Percentiles rank a stretch among this genome's conserved stretches.
These are phyloP conservation scores for Steccherinum ochraceum DNA, from an alignment of 768 basidiomycete species.

Conservation along the genomic window DNA sequence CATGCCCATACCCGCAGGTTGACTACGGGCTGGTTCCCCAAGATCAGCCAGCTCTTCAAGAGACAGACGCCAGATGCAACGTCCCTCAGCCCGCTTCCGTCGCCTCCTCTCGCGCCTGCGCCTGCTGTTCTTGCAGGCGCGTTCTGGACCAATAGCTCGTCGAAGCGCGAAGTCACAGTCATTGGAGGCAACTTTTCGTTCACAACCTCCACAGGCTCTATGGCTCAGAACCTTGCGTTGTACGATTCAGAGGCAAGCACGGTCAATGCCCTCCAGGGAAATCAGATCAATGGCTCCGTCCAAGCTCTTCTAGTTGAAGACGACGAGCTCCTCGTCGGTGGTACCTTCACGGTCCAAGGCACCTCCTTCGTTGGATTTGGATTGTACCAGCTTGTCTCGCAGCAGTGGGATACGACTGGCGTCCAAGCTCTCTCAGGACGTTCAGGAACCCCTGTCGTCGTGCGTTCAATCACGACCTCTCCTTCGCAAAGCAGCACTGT, in stretches of 20 bases:
- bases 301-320: slow-evolving; percentile 66
- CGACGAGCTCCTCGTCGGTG: slow-evolving; percentile 75
- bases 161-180: slow-evolving; percentile 59
- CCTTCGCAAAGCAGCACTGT: slow-evolving; percentile 53
- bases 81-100: slow-evolving; percentile 46
- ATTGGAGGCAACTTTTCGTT: slow-evolving; percentile 90
- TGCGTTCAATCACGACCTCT: slow-evolving; percentile 66
- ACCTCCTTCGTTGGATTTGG: slow-evolving; percentile 62
- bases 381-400: slow-evolving; percentile 65
- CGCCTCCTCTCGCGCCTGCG: slow-evolving; percentile 49
- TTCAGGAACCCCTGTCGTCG: slow-evolving; percentile 48
- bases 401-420: slow-evolving; percentile 54
- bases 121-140: slow-evolving; percentile 81
- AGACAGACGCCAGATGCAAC: slow-evolving; percentile 41
- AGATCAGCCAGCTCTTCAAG: slow-evolving; percentile 33
- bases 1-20: slow-evolving; percentile 30
- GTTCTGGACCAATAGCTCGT: slow-evolving; percentile 83
- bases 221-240: slow-evolving; percentile 55
- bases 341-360: slow-evolving; percentile 66
- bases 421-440: slow-evolving; percentile 55
- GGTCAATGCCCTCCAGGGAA: slow-evolving; percentile 50
- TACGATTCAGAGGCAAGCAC: slow-evolving; percentile 54
- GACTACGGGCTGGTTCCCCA: slow-evolving; percentile 43
- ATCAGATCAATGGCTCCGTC: slow-evolving; percentile 70
- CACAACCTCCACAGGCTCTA: slow-evolving; percentile 29